A percentile compares a stretch with the other conserved stretches of the same genome.
phyloP scores from a whole-genome alignment of 495 filamentous ascomycete species.

The Podospora australis region DNA sequence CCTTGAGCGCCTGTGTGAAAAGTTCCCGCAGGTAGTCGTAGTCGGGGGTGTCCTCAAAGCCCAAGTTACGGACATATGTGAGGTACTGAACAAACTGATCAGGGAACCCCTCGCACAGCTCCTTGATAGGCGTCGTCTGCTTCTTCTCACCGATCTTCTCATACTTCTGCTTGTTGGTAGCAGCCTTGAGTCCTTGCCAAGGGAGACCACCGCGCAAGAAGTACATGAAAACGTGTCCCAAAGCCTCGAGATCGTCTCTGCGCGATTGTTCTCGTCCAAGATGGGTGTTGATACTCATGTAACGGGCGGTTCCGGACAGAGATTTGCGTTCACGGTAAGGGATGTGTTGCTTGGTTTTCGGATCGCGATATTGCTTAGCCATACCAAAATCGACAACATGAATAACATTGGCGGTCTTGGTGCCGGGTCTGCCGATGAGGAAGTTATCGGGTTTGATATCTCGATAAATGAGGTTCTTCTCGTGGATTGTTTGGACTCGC shows the following conservation, averaged over 20 bases:
- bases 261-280: conserved; percentile 93
- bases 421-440: conserved; percentile 87
- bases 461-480: conserved; percentile 99
- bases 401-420: conserved; percentile 94
- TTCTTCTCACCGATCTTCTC: conserved; percentile 99
- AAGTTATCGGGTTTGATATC: conserved; percentile 99
- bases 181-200: conserved; percentile 98
- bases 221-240: conserved; percentile 99
- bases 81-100: conserved; percentile 98
- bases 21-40: conserved; percentile 97
- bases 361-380: conserved; percentile 98
- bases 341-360: conserved; percentile 99
- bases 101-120: conserved; percentile 94
- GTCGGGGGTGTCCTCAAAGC: conserved; percentile 97
- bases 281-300: conserved; percentile 99
- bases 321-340: conserved; percentile 98
- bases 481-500: conserved; percentile 97
- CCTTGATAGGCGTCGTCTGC: conserved; percentile 93
- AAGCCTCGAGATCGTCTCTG: conserved; percentile 89
- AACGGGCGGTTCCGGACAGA: conserved; percentile 91
- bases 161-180: conserved; percentile 99
- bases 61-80: conserved; percentile 93
- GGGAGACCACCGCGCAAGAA: conserved; percentile 93
- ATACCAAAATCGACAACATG: conserved; percentile 99
- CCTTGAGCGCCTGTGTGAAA: conserved; percentile 94